A percentile compares a stretch with the other conserved stretches of the same genome.
Evolutionary conservation across 1,139 yeast species (phyloP).

Genomic region (Petasospora rhodanensis): DNA sequence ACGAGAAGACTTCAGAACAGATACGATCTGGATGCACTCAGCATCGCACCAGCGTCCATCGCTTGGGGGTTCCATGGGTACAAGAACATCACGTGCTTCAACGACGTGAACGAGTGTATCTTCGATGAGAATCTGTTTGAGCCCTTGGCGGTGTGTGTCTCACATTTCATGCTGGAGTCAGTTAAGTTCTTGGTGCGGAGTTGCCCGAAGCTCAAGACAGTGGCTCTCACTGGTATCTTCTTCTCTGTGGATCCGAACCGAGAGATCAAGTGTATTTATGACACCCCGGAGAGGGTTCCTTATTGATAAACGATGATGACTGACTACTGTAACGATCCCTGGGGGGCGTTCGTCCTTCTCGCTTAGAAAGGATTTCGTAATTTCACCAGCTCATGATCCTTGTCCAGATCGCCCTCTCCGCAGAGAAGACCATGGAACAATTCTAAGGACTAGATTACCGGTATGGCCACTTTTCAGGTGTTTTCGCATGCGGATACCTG

Average conservation of each 20-base stretch:
- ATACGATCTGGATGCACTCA: constrained; percentile 28
- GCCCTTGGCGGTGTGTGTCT: constrained; percentile 28
- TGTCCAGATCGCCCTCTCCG: no score
- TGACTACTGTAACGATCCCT: no score
- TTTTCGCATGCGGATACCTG: no score
- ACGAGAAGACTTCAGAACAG: constrained; percentile 20
- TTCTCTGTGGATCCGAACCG: constrained; percentile 6
- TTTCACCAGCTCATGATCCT: no score
- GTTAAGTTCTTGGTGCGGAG: constrained; percentile 4
- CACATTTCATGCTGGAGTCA: constrained; percentile 35
- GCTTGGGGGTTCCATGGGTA: constrained; percentile 42
- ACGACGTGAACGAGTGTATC: constrained; percentile 31
- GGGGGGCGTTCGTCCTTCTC: no score
- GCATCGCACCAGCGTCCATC: constrained; percentile 29
- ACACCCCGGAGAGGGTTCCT: constrained; percentile 5
- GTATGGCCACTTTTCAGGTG: no score
- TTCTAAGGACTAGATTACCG: no score
- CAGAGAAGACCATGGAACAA: no score
- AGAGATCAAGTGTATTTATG: constrained; percentile 9
- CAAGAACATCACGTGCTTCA: constrained; percentile 32
- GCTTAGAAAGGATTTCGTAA: no score
- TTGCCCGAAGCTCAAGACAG: constrained; percentile 11
- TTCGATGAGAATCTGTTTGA: constrained; percentile 29
- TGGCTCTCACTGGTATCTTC: constrained; percentile 11
- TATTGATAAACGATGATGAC: no score